These are phyloP conservation scores for Polyplosphaeria fusca DNA, from an alignment of 495 filamentous ascomycete genomes.

Conservation along the genomic window DNA sequence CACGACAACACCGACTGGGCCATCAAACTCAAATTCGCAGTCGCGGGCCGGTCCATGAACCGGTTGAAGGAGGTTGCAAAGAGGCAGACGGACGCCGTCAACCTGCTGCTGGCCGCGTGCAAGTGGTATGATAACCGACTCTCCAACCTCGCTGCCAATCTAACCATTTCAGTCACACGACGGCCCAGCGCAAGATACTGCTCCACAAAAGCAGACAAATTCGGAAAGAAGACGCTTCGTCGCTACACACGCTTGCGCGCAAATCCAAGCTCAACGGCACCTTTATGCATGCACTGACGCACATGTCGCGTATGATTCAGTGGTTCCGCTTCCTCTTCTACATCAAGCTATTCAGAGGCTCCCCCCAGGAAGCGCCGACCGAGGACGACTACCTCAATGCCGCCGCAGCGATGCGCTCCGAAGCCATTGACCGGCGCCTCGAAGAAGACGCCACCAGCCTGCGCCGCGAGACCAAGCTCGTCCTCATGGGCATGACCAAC, in stretches of 20 bases:
- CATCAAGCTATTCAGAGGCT: constrained; percentile 16
- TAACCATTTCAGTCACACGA: constrained; percentile 24
- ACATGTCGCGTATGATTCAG: constrained; percentile 24
- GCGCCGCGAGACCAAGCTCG: constrained; percentile 27
- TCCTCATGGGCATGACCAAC: constrained; percentile 14
- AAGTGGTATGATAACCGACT: constrained; percentile 22
- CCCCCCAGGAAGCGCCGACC: neutral
- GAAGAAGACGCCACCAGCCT: constrained; percentile 24
- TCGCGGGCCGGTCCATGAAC: constrained; percentile 20
- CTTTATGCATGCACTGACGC: constrained; percentile 8
- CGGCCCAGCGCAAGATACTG: constrained; percentile 28
- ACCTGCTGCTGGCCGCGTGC: constrained; percentile 28
- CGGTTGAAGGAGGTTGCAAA: constrained; percentile 22
- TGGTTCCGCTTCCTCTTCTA: constrained; percentile 28
- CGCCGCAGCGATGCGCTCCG: constrained; percentile 24
- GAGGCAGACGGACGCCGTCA: constrained; percentile 27
- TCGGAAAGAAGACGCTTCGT: constrained; percentile 24
- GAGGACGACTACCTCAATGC: constrained; percentile 25
- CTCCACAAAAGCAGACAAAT: constrained; percentile 31
- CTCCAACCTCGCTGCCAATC: neutral
- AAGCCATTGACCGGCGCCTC: constrained; percentile 24
- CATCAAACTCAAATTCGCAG: constrained; percentile 20
- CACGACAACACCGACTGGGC: constrained; percentile 27
- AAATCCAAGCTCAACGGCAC: constrained; percentile 12
- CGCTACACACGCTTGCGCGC: constrained; percentile 11